Evolutionary conservation across 2,329 filamentous ascomycete species (phyloP).

Genomic region (Ophiostoma populinum): DNA sequence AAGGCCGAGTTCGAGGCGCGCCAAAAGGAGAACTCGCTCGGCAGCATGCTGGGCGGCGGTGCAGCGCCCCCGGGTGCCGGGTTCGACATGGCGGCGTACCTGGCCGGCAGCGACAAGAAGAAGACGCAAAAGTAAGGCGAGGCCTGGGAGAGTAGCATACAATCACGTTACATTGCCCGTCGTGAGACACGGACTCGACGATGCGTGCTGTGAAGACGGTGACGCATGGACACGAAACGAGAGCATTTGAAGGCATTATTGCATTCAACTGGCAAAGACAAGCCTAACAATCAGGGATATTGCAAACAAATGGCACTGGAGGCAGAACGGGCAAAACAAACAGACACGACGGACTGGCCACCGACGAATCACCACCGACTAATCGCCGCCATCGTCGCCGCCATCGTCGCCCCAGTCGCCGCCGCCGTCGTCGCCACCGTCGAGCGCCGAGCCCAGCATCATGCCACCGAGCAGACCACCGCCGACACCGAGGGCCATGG

Average conservation of each 20-base stretch:
- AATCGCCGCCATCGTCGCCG: conserved; percentile 16
- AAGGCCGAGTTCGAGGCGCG: conserved; percentile 83
- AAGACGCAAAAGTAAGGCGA: conserved; percentile 18
- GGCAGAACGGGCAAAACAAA: too few species aligned
- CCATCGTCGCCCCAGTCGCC: conserved; percentile 22
- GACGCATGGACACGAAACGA: too few species aligned
- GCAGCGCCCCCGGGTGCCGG: conserved; percentile 27
- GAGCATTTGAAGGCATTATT: too few species aligned
- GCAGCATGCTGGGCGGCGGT: conserved; percentile 32
- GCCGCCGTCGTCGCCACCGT: conserved; percentile 41
- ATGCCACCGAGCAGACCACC: conserved; percentile 68
- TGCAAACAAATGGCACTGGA: too few species aligned
- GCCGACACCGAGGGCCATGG: conserved; percentile 60
- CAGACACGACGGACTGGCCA: too few species aligned
- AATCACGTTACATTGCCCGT: too few species aligned
- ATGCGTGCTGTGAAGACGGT: too few species aligned
- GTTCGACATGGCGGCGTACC: conserved; percentile 47
- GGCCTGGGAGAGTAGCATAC: not conserved
- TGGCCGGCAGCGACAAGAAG: conserved; percentile 32
- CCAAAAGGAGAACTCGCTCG: conserved; percentile 58
- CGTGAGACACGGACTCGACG: too few species aligned
- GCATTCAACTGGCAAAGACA: too few species aligned
- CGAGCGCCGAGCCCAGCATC: conserved; percentile 49
- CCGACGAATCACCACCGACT: not conserved
- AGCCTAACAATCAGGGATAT: too few species aligned